Evolutionary conservation across 2,329 filamentous ascomycete genomes (phyloP), one percentile per base, ranked within the genome.

Genomic region (Zymoseptoria ardabiliae): DNA sequence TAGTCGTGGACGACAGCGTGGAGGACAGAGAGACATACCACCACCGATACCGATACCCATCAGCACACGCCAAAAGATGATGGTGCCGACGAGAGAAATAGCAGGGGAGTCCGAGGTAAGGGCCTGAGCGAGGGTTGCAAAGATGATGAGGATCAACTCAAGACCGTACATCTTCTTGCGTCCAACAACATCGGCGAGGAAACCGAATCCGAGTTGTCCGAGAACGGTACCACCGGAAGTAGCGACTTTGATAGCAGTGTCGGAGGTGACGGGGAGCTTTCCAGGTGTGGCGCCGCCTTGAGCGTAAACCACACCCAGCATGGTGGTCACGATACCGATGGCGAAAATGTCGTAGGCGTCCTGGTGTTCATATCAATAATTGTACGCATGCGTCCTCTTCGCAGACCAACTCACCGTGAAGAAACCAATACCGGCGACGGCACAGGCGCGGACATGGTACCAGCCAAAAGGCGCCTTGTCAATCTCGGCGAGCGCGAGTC

Each of bases 81-180:
- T 79, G 59, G 87, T 74, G 56, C 86, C 86, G 58, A 86, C 75
- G 62, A 82, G 75, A 59, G 85, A 80, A 63, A 90, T 81, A 1
- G 84, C 78, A 5, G 80, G 81, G 1, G 87, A 90, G 58, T 77
- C 75, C 20, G 85, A 83, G 51, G 85, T 79, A 28, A 91, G 79
- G 30, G 87, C 78, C 75, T 91, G 88, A 52, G 85, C 88, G 58
- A 91, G 78, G 20, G 88, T 91, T 17, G 86, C 86, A 66, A 90
- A 85, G 74, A 91, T 91, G 75, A 91, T 91, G 68, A 93, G 75
- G 63, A 92, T 88, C 63, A 92, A 76, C 74, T 92, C 89, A 21
- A 91, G 79, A 63, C 90, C 90, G 73, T 95, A 94, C 87, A 95
- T 93, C 66, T 81, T 85, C 79, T 91, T 90, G 61, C 89, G 86